Evolutionary conservation across 2,329 filamentous ascomycete genomes (phyloP).

Genomic region (Ophiostoma novo-ulmi): DNA sequence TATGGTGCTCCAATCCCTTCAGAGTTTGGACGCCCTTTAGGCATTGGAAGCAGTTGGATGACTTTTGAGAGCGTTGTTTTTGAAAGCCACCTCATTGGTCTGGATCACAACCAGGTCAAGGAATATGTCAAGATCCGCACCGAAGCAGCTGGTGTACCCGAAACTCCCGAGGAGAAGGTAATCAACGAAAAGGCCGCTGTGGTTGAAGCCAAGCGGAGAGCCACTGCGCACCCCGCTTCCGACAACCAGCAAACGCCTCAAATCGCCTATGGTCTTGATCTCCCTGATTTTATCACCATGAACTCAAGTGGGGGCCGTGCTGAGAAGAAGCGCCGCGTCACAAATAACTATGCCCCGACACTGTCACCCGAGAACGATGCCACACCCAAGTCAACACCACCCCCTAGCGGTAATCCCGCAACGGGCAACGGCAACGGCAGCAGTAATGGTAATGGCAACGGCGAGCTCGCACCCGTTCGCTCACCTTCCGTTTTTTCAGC

Average conservation of each 20-base stretch:
- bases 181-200: slow-evolving; percentile 42
- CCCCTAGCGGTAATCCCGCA: slow-evolving; percentile 12
- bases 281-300: slow-evolving; percentile 40
- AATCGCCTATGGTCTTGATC: slow-evolving; percentile 48
- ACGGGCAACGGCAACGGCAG: not conserved
- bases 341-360: slow-evolving; percentile 8
- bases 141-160: slow-evolving; percentile 34
- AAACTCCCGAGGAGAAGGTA: slow-evolving; percentile 38
- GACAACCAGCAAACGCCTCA: slow-evolving; percentile 42
- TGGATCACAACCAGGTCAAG: slow-evolving; percentile 55
- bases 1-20: slow-evolving; percentile 44
- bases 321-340: slow-evolving; percentile 46
- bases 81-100: slow-evolving; percentile 49
- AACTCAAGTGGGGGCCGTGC: slow-evolving; percentile 31
- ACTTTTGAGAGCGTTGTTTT: slow-evolving; percentile 59
- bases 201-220: slow-evolving; percentile 43
- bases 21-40: slow-evolving; percentile 49
- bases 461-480: slow-evolving; percentile 2
- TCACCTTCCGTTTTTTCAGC: slow-evolving; percentile 26
- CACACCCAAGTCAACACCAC: not conserved
- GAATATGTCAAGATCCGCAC: slow-evolving; percentile 56
- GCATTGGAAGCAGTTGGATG: slow-evolving; percentile 59
- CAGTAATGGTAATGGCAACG: not conserved
- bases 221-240: slow-evolving; percentile 40
- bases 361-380: slow-evolving; percentile 5